Evolutionary conservation across 805 yeast species (phyloP), one percentile per base, ranked within the genome.

Genomic region (Spathaspora sp.): DNA sequence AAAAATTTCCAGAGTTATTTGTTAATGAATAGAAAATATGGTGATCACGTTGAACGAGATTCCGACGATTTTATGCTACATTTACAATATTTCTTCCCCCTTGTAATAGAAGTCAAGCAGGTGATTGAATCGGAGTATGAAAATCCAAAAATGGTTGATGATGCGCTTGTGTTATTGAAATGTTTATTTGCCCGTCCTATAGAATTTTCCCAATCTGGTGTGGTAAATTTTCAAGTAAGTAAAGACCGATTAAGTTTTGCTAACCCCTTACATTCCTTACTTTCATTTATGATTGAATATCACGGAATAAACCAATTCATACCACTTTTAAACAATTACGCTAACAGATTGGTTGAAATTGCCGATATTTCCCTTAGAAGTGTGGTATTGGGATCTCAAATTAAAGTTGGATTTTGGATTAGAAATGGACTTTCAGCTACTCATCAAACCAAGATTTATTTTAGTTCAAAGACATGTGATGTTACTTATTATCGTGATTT

Each of bases 21-120:
- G 74, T 72, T 77, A 23, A 66, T 85, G 28, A 72, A 64, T 51
- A 75, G 90, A 52, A 84, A 83, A 55, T 73, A 73, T 44, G 93
- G 90, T 10, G 85, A 83, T 7, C 93, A 87, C 67, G 88, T 86
- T 29, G 79, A 80, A 50, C 73, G 72, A 48, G 90, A 86, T 59
- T 72, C 73, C 42, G 70, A 70, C 28, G 80, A 75, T 43, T 83
- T 76, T 56, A 70, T 75, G 17, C 63, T 77, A 1, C 83, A 83
- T 57, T 69, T 78, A 47, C 78, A 77, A 50, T 73, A 75, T 49
- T 75, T 83, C 0, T 65, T 76, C 3, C 74, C 79, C 0, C 55
- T 79, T 19, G 68, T 76, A 42, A 70, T 70, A 32, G 68, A 80
- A 14, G 71, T 77, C 2, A 71, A 72, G 52, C 62, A 67, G 11